phyloP scores from a whole-genome alignment of 176 grass and related monocot genomes.

The Raddia distichophylla region DNA sequence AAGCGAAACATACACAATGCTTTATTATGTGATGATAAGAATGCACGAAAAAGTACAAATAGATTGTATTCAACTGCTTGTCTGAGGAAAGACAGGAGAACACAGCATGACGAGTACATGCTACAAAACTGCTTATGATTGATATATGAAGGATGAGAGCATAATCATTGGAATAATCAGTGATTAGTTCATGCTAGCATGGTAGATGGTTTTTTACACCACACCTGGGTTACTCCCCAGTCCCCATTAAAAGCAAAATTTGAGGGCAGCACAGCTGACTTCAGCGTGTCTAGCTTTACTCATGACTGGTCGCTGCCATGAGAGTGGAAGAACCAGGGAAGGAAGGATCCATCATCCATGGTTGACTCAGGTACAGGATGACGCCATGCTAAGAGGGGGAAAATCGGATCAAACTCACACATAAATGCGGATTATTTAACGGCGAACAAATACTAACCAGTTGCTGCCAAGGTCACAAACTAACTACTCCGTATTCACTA shows the following conservation, averaged over 20 bases:
- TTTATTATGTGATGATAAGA: slow-evolving; percentile 3
- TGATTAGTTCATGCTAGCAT: neutral
- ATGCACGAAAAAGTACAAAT: neutral
- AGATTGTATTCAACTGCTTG: neutral
- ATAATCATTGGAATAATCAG: neutral
- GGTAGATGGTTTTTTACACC: neutral
- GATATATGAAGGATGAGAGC: neutral
- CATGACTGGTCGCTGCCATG: neutral
- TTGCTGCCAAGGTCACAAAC: neutral
- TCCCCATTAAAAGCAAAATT: neutral
- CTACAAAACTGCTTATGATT: neutral
- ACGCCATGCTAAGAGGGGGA: neutral
- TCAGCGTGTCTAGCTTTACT: neutral
- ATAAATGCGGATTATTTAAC: neutral
- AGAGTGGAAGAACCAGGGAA: neutral
- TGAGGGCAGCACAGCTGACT: neutral
- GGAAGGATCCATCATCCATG: neutral
- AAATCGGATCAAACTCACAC: neutral
- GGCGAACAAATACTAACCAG: neutral
- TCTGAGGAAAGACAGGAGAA: neutral
- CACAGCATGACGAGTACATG: neutral
- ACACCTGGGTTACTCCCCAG: neutral
- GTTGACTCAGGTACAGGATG: neutral
- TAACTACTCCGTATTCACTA: neutral
- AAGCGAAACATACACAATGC: neutral